A percentile compares a stretch with the other conserved stretches of the same genome.
Evolutionary conservation across 805 yeast genomes (phyloP).

Genomic region (Yarrowia yakushimensis): DNA sequence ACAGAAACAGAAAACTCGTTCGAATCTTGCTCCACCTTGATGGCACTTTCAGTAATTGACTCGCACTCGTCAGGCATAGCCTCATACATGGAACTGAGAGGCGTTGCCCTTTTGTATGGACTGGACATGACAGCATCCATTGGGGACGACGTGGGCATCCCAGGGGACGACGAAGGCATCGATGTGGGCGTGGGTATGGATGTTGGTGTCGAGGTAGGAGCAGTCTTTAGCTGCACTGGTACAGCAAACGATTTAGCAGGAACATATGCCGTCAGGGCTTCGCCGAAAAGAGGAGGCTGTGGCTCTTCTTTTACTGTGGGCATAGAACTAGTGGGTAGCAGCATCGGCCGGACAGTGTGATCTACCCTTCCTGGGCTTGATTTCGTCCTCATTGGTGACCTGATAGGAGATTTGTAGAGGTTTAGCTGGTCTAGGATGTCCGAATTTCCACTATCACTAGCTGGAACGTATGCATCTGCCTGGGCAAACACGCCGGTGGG

Average conservation of each 20-base stretch:
- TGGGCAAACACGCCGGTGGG: slow-evolving; percentile 1
- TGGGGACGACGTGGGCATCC: slow-evolving; percentile 10
- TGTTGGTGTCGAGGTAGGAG: not conserved
- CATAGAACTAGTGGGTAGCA: not conserved
- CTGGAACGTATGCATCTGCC: slow-evolving; percentile 1
- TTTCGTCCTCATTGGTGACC: not conserved
- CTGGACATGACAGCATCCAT: slow-evolving; percentile 12
- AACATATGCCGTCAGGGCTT: not conserved
- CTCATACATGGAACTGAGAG: not conserved
- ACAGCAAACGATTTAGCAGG: not conserved
- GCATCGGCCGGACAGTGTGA: not conserved
- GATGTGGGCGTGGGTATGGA: not conserved
- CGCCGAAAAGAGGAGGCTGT: not conserved
- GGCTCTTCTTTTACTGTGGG: slow-evolving; percentile 1
- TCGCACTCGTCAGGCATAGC: not conserved
- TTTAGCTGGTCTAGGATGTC: slow-evolving; percentile 15
- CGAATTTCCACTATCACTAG: slow-evolving; percentile 1
- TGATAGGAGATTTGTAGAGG: slow-evolving; percentile 1
- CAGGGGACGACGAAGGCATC: slow-evolving; percentile 3
- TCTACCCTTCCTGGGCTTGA: slow-evolving; percentile 2
- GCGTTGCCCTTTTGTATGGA: not conserved
- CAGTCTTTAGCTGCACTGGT: not conserved
- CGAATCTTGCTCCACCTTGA: not conserved
- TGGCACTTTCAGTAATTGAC: not conserved
- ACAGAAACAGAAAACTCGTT: not conserved